Evolutionary conservation across 2,329 filamentous ascomycete genomes (phyloP).

Genomic region (Fusarium avenaceum): DNA sequence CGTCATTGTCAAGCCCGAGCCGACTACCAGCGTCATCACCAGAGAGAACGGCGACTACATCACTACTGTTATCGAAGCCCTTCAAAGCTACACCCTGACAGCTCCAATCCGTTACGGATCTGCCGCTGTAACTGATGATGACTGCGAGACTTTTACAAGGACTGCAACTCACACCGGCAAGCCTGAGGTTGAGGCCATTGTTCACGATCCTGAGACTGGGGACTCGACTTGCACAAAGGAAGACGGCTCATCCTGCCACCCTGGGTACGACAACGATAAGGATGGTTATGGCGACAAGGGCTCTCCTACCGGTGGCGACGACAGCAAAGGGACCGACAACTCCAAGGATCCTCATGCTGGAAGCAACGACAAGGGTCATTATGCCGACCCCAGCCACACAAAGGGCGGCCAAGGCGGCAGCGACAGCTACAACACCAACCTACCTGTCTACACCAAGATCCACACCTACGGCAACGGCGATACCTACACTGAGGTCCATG

Average conservation of each 20-base stretch:
- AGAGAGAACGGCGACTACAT: constrained; percentile 34
- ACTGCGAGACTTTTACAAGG: constrained; percentile 35
- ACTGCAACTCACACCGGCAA: constrained; percentile 40
- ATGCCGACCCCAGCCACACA: constrained; percentile 26
- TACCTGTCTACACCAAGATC: constrained; percentile 38
- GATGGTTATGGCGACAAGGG: constrained; percentile 9
- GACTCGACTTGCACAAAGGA: constrained; percentile 48
- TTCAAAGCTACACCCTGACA: constrained; percentile 44
- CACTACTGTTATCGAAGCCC: constrained; percentile 38
- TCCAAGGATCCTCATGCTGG: not conserved
- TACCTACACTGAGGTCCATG: constrained; percentile 27
- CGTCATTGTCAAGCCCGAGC: constrained; percentile 39
- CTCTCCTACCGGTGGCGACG: constrained; percentile 1
- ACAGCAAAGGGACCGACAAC: constrained; percentile 2
- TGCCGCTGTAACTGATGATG: constrained; percentile 42
- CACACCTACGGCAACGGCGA: constrained; percentile 29
- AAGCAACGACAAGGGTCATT: constrained; percentile 22
- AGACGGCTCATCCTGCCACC: constrained; percentile 48
- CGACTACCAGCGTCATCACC: constrained; percentile 38
- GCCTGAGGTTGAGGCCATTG: constrained; percentile 50
- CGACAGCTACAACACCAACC: constrained; percentile 12
- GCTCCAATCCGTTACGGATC: constrained; percentile 45
- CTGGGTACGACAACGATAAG: constrained; percentile 23
- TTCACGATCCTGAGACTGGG: constrained; percentile 52
- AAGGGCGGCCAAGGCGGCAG: constrained; percentile 18